Evolutionary conservation across 805 yeast species (phyloP).

Genomic region (Suhomyces vadensis): DNA sequence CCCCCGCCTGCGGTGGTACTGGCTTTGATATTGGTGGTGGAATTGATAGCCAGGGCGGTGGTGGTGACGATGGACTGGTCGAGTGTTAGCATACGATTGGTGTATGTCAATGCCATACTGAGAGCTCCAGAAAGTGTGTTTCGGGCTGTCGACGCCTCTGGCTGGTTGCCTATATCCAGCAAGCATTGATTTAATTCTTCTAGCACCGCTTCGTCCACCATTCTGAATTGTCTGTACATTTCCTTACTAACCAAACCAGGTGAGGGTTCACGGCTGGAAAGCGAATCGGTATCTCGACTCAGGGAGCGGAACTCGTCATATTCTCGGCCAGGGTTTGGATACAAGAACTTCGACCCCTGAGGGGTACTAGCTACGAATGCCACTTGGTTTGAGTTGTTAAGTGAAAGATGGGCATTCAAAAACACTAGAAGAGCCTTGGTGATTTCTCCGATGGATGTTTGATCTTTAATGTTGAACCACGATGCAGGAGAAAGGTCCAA

Average conservation of each 20-base stretch:
- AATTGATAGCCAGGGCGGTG: slow-evolving; percentile 43
- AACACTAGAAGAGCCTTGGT: slow-evolving; percentile 69
- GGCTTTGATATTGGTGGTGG: slow-evolving; percentile 32
- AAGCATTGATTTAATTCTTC: slow-evolving; percentile 54
- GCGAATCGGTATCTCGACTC: slow-evolving; percentile 11
- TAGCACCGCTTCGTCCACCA: slow-evolving; percentile 73
- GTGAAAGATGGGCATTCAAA: slow-evolving; percentile 83
- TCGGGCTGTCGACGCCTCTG: background rate
- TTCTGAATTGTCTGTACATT: slow-evolving; percentile 83
- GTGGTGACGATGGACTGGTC: slow-evolving; percentile 48
- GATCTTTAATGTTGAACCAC: slow-evolving; percentile 54
- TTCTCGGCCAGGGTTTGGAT: slow-evolving; percentile 49
- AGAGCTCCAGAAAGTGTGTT: slow-evolving; percentile 69
- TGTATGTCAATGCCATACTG: slow-evolving; percentile 76
- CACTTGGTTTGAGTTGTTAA: slow-evolving; percentile 81
- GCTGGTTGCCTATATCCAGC: slow-evolving; percentile 12
- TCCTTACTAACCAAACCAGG: slow-evolving; percentile 47
- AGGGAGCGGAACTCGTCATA: slow-evolving; percentile 12
- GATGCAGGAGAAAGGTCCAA: slow-evolving; percentile 75
- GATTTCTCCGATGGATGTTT: slow-evolving; percentile 56
- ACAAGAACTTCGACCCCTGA: slow-evolving; percentile 65
- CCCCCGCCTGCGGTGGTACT: slow-evolving; percentile 15
- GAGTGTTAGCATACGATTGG: slow-evolving; percentile 62
- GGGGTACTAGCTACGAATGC: slow-evolving; percentile 78
- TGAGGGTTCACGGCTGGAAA: slow-evolving; percentile 7